Base-by-base conservation (phyloP, 202 grass and related monocot genomes). In the Musa balbisiana region DNA sequence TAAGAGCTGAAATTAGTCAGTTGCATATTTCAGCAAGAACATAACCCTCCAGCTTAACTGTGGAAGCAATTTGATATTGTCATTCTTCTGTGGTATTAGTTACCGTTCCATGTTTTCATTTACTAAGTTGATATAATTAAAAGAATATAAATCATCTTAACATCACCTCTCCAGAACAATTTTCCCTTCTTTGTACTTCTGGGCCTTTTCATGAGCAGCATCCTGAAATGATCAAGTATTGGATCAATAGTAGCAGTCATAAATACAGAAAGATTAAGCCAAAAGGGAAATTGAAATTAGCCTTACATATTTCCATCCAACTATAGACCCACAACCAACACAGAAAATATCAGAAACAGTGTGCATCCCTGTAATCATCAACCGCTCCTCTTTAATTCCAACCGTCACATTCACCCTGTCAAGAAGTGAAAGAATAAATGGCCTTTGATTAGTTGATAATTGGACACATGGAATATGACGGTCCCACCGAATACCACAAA, bases 161-260 rank as follows among this genome's bases (percentile, higher is more conserved):
- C 49, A 65, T 72, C 59, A 99, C 95, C 95, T 99, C 84, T 95
- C 95, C 60, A 99, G 82, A 78, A 99, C 89, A 68, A 90, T 88
- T 80, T 99, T 99, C 20, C 95, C 91, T 92, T 99, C 95, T 75
- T 99, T 99, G 85, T 99, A 99, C 85, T 90, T 95, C 83, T 99
- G 89, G 56, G 0, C 25, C 82, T 92, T 95, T 9, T 95, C 89
- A 70, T 90, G 79, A 29, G 95, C 91, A 72, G 84, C 71, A 59
- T 80, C 87, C 95, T 99, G 85, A 49, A 85, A 74, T 63, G 78
- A 51, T 20, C 33, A 71, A 76, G 29, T 10, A 60, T 12, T 23
- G 2, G 59, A 17, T 76, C 54, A 24, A 14, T 2, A 17, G 60
- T 25, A 52, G 6, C 49, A 65, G 19, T n/a, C 13, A 51, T 63